Base-by-base conservation (phyloP, 2,329 filamentous ascomycete genomes). In the Macrophomina pseudophaseolina region DNA sequence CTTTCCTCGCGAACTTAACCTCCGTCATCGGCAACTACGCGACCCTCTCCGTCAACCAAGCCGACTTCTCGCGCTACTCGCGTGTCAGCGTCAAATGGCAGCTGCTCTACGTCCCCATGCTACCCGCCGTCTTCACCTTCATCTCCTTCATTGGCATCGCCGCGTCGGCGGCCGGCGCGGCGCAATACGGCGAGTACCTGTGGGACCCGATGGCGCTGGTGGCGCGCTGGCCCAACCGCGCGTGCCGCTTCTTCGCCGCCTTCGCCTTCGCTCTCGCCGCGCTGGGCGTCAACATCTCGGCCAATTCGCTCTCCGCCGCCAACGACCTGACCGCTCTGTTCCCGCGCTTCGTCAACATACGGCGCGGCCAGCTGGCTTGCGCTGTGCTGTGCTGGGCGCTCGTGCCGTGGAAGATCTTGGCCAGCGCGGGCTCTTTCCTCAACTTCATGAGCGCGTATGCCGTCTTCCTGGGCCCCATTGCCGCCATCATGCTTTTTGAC, bases 371-470 rank as follows among this genome's bases (percentile, higher is more conserved):
- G 30, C 70, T 85, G 2, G 70, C 86, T n/a, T 80, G 78, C 52
- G 79, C 80, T 1, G 68, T 82, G 0, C 68, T 82, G 56, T 75
- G 75, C 12, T 84, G 79, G 80, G 79, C 76, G 23, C 75, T 80
- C 1, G 80, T 81, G 0, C 81, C 81, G 0, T 83, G 81, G 81
- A 80, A 82, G 72, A 83, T 83, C 60, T 73, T 83, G 5, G 76
- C 73, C 38, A 77, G 75, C 42, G 81, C 81, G 3, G 73, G 75
- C 11, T 76, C 71, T 14, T 81, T 83, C 54, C 70, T 83, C 3
- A 83, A 85, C 51, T 91, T 91, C 76, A 89, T 92, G 84, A 82
- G 84, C 51, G 88, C 88, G 0, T 88, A 90, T 73, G 84, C 85
- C 1, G 82, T 90, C 46, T 91, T 91, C 76, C 79, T 91, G 0